Conservation (phyloP, 352 stramenopile genomes). For the Phytophthora sojae region DNA sequence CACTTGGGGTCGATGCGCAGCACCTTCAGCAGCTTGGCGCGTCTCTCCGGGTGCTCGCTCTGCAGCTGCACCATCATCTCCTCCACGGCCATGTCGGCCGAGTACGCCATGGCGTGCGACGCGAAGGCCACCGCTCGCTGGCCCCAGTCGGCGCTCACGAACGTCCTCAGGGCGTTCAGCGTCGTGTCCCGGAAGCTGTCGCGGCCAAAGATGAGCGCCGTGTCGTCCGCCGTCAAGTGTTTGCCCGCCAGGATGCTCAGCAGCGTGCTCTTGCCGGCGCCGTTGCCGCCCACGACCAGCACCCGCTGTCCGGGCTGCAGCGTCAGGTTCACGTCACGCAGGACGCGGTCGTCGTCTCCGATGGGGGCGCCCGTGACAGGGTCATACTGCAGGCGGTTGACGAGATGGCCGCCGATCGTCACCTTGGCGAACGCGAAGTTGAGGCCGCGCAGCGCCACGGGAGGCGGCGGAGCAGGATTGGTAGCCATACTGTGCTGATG, state of each 20-base stretch:
- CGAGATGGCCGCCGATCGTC: conserved; percentile 62
- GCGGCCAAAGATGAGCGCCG: conserved; percentile 82
- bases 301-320: conserved; percentile 88
- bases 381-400: conserved; percentile 70
- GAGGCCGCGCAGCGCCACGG: conserved; percentile 64
- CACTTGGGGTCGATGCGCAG: conserved; percentile 96
- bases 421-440: conserved; percentile 85
- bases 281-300: conserved; percentile 96
- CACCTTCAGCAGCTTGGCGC: conserved; percentile 94
- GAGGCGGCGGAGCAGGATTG: conserved; percentile 15
- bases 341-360: conserved; percentile 71
- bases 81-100: conserved; percentile 95
- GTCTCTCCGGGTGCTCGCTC: conserved; percentile 92
- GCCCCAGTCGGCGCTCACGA: conserved; percentile 97
- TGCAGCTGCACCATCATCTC: conserved; percentile 98
- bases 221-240: conserved; percentile 93
- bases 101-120: conserved; percentile 85
- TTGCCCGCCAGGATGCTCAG: conserved; percentile 95
- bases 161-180: conserved; percentile 94
- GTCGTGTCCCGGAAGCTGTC: conserved; percentile 96
- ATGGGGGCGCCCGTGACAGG: conserved; percentile 6
- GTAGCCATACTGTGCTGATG: conserved; percentile 13
- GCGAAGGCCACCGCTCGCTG: conserved; percentile 97
- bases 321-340: conserved; percentile 89
- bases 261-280: conserved; percentile 95